Evolutionary conservation across 2,329 filamentous ascomycete species (phyloP).

Genomic region (Drechmeria coniospora): DNA sequence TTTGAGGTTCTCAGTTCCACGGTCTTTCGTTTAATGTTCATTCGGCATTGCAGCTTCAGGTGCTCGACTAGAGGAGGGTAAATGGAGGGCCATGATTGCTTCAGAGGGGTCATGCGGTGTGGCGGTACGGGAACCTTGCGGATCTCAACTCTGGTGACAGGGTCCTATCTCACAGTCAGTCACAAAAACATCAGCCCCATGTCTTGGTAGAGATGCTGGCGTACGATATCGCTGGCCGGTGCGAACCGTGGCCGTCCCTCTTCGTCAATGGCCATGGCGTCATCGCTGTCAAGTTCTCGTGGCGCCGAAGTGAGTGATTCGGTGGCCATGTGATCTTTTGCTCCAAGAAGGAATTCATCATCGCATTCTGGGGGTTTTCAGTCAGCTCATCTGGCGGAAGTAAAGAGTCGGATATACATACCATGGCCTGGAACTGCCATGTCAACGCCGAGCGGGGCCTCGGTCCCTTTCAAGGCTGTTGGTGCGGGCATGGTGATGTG

Average conservation of each 20-base stretch:
- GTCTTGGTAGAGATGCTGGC: not conserved
- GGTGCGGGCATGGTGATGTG: conserved; percentile 67
- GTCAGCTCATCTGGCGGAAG: too few relatives aligned
- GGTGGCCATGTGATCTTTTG: conserved; percentile 31
- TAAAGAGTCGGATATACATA: too few relatives aligned
- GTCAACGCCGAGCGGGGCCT: conserved; percentile 32
- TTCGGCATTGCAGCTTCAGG: conserved; percentile 82
- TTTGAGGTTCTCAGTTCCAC: conserved; percentile 80
- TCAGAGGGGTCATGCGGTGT: conserved; percentile 80
- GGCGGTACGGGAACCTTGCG: conserved; percentile 84
- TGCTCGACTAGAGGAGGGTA: conserved; percentile 87
- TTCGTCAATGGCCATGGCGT: conserved; percentile 57
- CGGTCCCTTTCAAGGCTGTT: conserved; percentile 58
- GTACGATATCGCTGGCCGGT: conserved; percentile 45
- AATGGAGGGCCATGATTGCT: conserved; percentile 68
- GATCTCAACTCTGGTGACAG: conserved; percentile 41
- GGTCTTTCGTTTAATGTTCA: conserved; percentile 77
- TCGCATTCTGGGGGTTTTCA: conserved; percentile 38
- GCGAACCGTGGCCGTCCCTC: conserved; percentile 64
- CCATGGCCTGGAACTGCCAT: conserved; percentile 13
- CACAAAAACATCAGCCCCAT: not conserved
- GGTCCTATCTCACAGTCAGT: conserved; percentile 20
- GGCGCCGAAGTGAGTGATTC: conserved; percentile 23
- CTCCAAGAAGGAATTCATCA: conserved; percentile 52
- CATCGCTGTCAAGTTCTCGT: conserved; percentile 26